Evolutionary conservation across 257 asterid species (phyloP).

Genomic region (Eucommia ulmoides): DNA sequence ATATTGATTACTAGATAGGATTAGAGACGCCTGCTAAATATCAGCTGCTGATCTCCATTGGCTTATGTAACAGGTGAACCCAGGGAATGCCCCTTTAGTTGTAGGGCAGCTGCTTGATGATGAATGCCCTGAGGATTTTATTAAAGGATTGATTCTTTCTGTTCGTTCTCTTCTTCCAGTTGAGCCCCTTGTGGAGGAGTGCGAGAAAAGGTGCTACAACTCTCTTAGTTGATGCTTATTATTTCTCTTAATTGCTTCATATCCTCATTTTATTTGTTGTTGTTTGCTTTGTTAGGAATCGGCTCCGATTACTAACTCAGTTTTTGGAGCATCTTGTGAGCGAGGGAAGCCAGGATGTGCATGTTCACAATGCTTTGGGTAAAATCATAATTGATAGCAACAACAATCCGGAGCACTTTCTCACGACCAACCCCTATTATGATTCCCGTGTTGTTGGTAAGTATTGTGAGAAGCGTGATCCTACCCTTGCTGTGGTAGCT

Average conservation of each 20-base stretch:
- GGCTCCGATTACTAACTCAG: conserved; percentile 94
- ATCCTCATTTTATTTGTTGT: conserved; percentile 13
- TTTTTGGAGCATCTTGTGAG: conserved; percentile 99
- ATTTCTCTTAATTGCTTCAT: conserved; percentile 3
- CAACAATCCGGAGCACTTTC: conserved; percentile 97
- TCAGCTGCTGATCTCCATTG: no score
- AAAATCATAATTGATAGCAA: conserved; percentile 96
- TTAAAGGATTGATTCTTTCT: conserved; percentile 88
- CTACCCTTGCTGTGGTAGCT: conserved; percentile 99
- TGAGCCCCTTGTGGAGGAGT: conserved; percentile 96
- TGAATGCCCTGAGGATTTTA: conserved; percentile 98
- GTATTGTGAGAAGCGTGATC: conserved; percentile 99
- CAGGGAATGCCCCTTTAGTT: conserved; percentile 98
- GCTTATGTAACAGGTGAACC: conserved; percentile 95
- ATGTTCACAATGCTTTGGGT: conserved; percentile 97
- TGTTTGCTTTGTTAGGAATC: conserved; percentile 74
- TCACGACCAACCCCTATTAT: conserved; percentile 94
- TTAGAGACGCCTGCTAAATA: no score
- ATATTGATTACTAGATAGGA: no score
- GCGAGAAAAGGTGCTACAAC: conserved; percentile 73
- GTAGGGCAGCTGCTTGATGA: conserved; percentile 98
- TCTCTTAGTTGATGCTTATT: not conserved
- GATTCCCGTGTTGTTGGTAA: conserved; percentile 98
- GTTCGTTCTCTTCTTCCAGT: conserved; percentile 98
- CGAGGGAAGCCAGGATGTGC: conserved; percentile 99